phyloP scores from a whole-genome alignment of 768 basidiomycete genomes.

The Rhizopogon sp. region DNA sequence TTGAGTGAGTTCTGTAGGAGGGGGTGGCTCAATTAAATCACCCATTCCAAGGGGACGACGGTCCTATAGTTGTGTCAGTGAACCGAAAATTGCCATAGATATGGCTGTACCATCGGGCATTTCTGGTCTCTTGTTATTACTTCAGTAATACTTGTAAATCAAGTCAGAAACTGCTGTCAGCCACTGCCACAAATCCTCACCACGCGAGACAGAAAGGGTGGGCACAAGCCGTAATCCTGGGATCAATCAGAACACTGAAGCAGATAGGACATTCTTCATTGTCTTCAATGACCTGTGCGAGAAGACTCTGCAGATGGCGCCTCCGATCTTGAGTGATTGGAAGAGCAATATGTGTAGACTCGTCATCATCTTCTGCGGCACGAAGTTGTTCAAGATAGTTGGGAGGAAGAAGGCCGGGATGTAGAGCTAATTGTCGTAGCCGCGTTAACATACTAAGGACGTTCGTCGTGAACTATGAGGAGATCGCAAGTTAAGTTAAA shows the following conservation, averaged over 20 bases:
- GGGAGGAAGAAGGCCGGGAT: conserved; percentile 69
- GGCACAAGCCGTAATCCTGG: conserved; percentile 68
- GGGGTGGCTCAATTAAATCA: conserved; percentile 58
- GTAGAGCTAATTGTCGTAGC: conserved; percentile 75
- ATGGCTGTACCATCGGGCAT: conserved; percentile 67
- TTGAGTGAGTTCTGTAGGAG: conserved; percentile 68
- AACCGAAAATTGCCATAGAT: not conserved
- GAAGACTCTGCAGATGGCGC: conserved; percentile 47
- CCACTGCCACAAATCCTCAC: conserved; percentile 29
- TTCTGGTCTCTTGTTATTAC: conserved; percentile 65
- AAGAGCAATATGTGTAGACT: conserved; percentile 18
- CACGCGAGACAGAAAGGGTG: conserved; percentile 73
- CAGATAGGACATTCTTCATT: conserved; percentile 82
- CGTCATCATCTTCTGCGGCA: conserved; percentile 21
- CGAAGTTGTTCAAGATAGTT: conserved; percentile 66
- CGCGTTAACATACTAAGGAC: conserved; percentile 83
- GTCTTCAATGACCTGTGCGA: conserved; percentile 71
- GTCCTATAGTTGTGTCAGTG: conserved; percentile 43
- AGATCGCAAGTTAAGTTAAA: conserved; percentile 4
- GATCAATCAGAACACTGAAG: conserved; percentile 52
- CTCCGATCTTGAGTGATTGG: conserved; percentile 51
- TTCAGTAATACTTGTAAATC: conserved; percentile 52
- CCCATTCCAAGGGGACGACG: conserved; percentile 52
- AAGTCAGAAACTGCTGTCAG: conserved; percentile 1
- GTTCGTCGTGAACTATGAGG: conserved; percentile 54